phyloP scores from a whole-genome alignment of 192 early-diverging fungal genomes.

The Umbelopsis isabellina region DNA sequence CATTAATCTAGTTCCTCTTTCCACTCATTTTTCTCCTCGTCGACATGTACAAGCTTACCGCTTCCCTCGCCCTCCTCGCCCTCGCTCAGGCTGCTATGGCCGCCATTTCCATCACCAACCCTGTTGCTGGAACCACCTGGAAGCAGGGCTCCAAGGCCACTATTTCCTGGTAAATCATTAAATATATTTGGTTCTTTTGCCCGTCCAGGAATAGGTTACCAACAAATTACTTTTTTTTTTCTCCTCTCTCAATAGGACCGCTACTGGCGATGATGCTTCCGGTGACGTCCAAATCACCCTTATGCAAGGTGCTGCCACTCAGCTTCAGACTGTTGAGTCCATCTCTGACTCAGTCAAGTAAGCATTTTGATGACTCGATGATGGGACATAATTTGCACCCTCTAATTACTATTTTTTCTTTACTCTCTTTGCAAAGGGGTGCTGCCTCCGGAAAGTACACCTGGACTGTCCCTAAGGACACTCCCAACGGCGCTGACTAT shows the following conservation, averaged over 20 bases:
- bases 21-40: constrained; percentile 6
- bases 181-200: too few species aligned
- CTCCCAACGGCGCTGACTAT: constrained; percentile 4
- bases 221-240: neutral
- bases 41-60: constrained; percentile 18
- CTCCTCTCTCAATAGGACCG: neutral
- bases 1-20: neutral
- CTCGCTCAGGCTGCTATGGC: neutral
- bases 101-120: constrained; percentile 17
- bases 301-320: neutral
- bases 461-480: constrained; percentile 12
- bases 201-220: neutral
- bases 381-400: neutral
- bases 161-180: constrained; percentile 21
- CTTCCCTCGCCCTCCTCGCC: constrained; percentile 16
- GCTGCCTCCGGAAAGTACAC: constrained; percentile 15
- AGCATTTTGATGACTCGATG: neutral
- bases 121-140: constrained; percentile 19
- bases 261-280: constrained; percentile 5
- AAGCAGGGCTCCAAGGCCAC: constrained; percentile 15
- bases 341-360: neutral
- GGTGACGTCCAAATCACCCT: neutral
- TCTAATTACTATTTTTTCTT: neutral
- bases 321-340: neutral
- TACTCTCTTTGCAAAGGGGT: neutral